Conservation (phyloP, 2,329 filamentous ascomycete species). For the Penicillium sp. region DNA sequence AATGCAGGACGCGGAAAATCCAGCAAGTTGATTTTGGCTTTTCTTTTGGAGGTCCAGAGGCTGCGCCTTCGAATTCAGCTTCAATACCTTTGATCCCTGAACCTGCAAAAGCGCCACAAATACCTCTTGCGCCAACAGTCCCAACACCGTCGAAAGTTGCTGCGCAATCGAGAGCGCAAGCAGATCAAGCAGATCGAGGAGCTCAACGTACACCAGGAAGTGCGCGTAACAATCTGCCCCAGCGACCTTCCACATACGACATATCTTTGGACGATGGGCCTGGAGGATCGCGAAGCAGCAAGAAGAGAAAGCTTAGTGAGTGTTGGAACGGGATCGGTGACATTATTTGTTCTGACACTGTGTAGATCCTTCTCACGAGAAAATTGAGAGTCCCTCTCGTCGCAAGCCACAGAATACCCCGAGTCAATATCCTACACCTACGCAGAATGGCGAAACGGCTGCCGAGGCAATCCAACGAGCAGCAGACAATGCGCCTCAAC, state of each 20-base stretch:
- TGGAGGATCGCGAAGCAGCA: slow-evolving; percentile 26
- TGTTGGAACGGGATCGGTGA: slow-evolving; percentile 2
- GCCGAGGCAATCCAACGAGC: neutral
- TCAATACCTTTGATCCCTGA: slow-evolving; percentile 19
- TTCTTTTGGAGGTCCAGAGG: slow-evolving; percentile 36
- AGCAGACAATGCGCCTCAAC: neutral
- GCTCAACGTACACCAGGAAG: slow-evolving; percentile 27
- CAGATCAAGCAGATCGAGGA: neutral
- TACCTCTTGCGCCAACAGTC: slow-evolving; percentile 9
- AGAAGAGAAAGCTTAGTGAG: slow-evolving; percentile 33
- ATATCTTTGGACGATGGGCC: slow-evolving; percentile 30
- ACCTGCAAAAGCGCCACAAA: slow-evolving; percentile 17
- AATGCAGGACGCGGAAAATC: slow-evolving; percentile 43
- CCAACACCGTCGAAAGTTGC: slow-evolving; percentile 14
- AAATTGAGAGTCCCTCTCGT: slow-evolving; percentile 6
- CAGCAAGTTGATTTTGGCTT: slow-evolving; percentile 49
- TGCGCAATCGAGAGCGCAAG: slow-evolving; percentile 15
- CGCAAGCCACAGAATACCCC: slow-evolving; percentile 1
- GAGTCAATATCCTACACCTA: slow-evolving; percentile 1
- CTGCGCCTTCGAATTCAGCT: slow-evolving; percentile 21
- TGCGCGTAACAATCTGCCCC: slow-evolving; percentile 29
- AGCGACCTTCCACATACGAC: slow-evolving; percentile 34
- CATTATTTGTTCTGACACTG: slow-evolving; percentile 7
- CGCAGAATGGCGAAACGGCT: slow-evolving; percentile 5
- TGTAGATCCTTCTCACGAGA: slow-evolving; percentile 12